Conservation (phyloP, 2,329 filamentous ascomycete genomes). For the Ophiostoma triangulosporum region DNA sequence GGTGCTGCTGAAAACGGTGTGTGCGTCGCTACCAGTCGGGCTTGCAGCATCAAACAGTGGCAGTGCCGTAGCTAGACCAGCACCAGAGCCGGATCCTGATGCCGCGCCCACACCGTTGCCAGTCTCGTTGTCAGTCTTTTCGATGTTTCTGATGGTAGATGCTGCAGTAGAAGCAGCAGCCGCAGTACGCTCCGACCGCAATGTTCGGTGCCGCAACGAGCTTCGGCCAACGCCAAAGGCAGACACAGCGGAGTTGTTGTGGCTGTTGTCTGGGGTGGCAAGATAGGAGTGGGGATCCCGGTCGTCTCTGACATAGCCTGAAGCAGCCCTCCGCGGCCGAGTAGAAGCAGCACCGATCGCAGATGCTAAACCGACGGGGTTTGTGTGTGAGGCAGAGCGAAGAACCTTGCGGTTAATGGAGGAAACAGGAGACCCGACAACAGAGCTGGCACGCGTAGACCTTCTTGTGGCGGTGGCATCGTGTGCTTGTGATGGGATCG, state of each 20-base stretch:
- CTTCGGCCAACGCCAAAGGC: conserved; percentile 19
- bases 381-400: conserved; percentile 15
- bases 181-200: conserved; percentile 26
- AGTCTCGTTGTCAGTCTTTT: background rate
- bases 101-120: background rate
- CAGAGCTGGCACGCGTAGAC: conserved; percentile 21
- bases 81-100: background rate
- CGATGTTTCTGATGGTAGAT: background rate
- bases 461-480: conserved; percentile 20
- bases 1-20: conserved; percentile 47
- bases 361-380: conserved; percentile 17
- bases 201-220: conserved; percentile 26
- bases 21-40: conserved; percentile 39
- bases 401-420: conserved; percentile 20
- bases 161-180: background rate
- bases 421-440: conserved; percentile 20
- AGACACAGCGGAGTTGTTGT: background rate
- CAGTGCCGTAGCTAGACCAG: conserved; percentile 18
- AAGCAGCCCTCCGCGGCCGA: conserved; percentile 26
- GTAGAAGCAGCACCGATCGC: conserved; percentile 23
- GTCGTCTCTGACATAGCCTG: conserved; percentile 7
- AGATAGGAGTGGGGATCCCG: conserved; percentile 19
- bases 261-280: conserved; percentile 41
- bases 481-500: conserved; percentile 1
- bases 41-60: conserved; percentile 35